A percentile compares a stretch with the other conserved stretches of the same genome.
phyloP scores from a whole-genome alignment of 164 flowering plant species.

The Stephania yunnanensis region DNA sequence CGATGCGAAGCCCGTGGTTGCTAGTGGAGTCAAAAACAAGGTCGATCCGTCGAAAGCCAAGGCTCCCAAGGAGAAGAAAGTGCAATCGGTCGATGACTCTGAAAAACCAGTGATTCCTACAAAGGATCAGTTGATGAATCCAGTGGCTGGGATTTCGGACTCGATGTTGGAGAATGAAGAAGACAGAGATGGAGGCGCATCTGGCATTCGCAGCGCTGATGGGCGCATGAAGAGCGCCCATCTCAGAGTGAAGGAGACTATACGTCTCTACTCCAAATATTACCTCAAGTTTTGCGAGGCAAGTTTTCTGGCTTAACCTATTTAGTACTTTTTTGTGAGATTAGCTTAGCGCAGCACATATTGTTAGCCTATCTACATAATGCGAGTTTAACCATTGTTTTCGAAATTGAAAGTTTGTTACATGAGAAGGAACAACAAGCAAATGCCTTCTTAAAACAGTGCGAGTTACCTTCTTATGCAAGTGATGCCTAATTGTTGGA shows the following conservation, averaged over 20 bases:
- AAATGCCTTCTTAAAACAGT: too few species aligned
- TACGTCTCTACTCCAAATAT: constrained; percentile 45
- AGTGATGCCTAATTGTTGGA: too few species aligned
- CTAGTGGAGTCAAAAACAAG: not conserved
- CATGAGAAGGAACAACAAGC: too few species aligned
- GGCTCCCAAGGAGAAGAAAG: not conserved
- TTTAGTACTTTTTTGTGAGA: too few species aligned
- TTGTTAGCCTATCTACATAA: too few species aligned
- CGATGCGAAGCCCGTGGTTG: not conserved
- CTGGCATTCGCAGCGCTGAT: not conserved
- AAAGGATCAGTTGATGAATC: not conserved
- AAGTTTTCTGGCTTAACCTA: too few species aligned
- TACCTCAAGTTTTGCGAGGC: constrained; percentile 48
- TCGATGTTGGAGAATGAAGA: not conserved
- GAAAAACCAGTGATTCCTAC: not conserved
- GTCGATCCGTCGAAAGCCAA: not conserved
- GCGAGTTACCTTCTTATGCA: too few species aligned
- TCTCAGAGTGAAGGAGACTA: constrained; percentile 43
- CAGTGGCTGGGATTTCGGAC: not conserved
- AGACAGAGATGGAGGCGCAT: not conserved
- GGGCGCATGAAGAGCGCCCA: constrained; percentile 22
- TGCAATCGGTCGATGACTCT: not conserved
- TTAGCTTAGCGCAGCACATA: too few species aligned
- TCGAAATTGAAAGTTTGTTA: too few species aligned
- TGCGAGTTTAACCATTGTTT: too few species aligned